A percentile compares a stretch with the other conserved stretches of the same genome.
Evolutionary conservation across 352 stramenopile species (phyloP).

Genomic region (Globisporangium abappressorium): DNA sequence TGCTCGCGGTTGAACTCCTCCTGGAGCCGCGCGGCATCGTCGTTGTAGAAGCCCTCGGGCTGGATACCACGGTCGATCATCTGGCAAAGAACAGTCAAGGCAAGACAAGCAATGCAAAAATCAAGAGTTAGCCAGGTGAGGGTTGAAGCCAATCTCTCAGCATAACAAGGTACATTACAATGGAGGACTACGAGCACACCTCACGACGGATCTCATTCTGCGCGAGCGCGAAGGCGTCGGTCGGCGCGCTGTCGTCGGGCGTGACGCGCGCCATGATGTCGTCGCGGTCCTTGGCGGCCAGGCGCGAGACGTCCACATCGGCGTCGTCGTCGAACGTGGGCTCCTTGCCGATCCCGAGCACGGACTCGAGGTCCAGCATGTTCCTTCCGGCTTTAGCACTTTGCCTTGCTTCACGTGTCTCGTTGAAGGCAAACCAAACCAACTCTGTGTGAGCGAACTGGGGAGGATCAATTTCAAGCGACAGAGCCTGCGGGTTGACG

Average conservation of each 20-base stretch:
- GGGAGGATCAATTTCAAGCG: too few species aligned
- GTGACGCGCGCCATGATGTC: conserved; percentile 68
- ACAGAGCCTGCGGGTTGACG: too few species aligned
- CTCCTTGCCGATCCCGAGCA: conserved; percentile 37
- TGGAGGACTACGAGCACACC: conserved; percentile 18
- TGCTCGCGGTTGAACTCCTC: conserved; percentile 79
- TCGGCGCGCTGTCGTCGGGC: conserved; percentile 59
- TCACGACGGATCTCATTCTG: conserved; percentile 84
- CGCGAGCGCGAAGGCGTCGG: conserved; percentile 66
- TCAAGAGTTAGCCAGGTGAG: background rate
- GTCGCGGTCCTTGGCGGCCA: conserved; percentile 59
- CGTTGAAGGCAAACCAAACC: too few species aligned
- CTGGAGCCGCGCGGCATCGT: conserved; percentile 75
- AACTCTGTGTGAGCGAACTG: too few species aligned
- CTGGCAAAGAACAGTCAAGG: conserved; percentile 19
- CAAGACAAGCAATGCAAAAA: background rate
- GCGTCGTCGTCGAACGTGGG: conserved; percentile 55
- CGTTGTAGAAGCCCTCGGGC: conserved; percentile 83
- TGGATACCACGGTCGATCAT: conserved; percentile 85
- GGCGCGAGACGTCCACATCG: conserved; percentile 61
- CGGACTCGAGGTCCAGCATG: conserved; percentile 36
- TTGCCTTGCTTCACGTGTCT: too few species aligned
- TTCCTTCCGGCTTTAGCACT: too few species aligned
- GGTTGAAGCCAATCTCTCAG: background rate
- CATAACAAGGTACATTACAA: too few species aligned